A percentile compares a stretch with the other conserved stretches of the same genome.
Evolutionary conservation across 2,329 filamentous ascomycete genomes (phyloP).

Genomic region (Curvularia verruculosa): DNA sequence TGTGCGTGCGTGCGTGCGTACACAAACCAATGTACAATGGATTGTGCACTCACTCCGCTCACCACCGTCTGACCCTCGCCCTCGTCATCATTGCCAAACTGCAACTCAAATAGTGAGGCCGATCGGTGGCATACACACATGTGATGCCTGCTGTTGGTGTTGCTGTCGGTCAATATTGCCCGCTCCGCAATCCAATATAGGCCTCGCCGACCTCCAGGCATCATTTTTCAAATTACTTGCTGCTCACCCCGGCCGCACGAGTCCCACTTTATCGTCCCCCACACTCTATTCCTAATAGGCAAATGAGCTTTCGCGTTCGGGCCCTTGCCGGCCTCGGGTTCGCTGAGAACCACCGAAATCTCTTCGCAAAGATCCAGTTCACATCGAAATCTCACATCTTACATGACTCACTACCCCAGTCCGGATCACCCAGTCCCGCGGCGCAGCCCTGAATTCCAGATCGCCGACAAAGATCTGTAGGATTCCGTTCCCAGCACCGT

Average conservation of each 20-base stretch:
- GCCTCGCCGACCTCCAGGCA: slow-evolving; percentile 14
- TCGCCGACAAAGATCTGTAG: slow-evolving; percentile 9
- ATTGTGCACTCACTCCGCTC: not conserved
- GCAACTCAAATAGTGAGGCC: not conserved
- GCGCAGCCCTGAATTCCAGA: slow-evolving; percentile 7
- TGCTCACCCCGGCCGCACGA: not conserved
- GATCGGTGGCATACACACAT: slow-evolving; percentile 3
- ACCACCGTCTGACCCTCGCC: not conserved
- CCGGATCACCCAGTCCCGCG: slow-evolving; percentile 16
- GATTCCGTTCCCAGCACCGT: slow-evolving; percentile 5
- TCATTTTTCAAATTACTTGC: slow-evolving; percentile 11
- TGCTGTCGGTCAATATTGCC: slow-evolving; percentile 9
- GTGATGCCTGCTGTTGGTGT: slow-evolving; percentile 4
- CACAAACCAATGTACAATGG: not conserved
- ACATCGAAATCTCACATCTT: slow-evolving; percentile 1
- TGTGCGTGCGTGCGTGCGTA: not conserved
- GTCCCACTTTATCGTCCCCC: not conserved
- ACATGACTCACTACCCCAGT: slow-evolving; percentile 11
- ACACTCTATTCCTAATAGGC: slow-evolving; percentile 3
- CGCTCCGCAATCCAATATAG: slow-evolving; percentile 4
- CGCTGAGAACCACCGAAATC: not conserved
- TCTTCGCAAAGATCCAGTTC: slow-evolving; percentile 1
- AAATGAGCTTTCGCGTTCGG: slow-evolving; percentile 1
- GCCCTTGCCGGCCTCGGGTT: slow-evolving; percentile 6
- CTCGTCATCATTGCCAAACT: not conserved